Evolutionary conservation across 2,329 filamentous ascomycete species (phyloP), one percentile per base, ranked within the genome.

Genomic region (Trichoderma simmonsii): DNA sequence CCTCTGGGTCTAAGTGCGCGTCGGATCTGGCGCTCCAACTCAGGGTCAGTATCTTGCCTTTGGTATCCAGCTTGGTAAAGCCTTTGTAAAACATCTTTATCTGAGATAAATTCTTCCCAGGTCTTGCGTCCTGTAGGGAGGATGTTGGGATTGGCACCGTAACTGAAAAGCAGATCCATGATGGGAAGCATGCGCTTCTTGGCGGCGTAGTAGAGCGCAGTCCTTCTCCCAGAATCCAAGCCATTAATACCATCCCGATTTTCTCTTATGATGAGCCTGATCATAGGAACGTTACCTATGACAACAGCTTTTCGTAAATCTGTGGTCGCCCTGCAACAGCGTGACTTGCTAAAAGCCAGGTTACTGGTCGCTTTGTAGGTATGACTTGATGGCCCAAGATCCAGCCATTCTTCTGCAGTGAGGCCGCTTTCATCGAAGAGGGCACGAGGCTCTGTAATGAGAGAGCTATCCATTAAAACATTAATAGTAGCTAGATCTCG

Each of bases 371-470:
- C 64, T 30, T 66, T 66, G 48, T 66, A 66, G 9, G 64, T 7
- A 39, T 28, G 48, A 6, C 64, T 57, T 1, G 48, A 21, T 39
- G 21, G 24, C 21, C 48, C 30, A 12, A 66, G 64, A 21, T 66
- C 64, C 6, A 66, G 51, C 64, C 64, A 66, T 56, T 66, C 64
- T 39, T 66, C 64, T 21, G 64, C 48, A 28, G 64, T 66, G 21
- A 66, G 64, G 48, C 64, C 64, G 15, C 64, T 66, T 32, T 66
- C 64, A 28, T 66, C 64, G 2, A 57, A n/a, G 3, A 66, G 51
- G 51, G 64, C 64, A 11, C 21, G 48, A 57, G 51, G 21, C 21
- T 66, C 64, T 39, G 48, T 24, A 57, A 66, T 66, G 64, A 57
- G 21, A 34, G 48, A 57, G 30, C 48, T 57, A 11, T 11, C n/a